Evolutionary conservation across 2,329 filamentous ascomycete species (phyloP), one percentile per base, ranked within the genome.

Genomic region (Phaeoacremonium minimum): DNA sequence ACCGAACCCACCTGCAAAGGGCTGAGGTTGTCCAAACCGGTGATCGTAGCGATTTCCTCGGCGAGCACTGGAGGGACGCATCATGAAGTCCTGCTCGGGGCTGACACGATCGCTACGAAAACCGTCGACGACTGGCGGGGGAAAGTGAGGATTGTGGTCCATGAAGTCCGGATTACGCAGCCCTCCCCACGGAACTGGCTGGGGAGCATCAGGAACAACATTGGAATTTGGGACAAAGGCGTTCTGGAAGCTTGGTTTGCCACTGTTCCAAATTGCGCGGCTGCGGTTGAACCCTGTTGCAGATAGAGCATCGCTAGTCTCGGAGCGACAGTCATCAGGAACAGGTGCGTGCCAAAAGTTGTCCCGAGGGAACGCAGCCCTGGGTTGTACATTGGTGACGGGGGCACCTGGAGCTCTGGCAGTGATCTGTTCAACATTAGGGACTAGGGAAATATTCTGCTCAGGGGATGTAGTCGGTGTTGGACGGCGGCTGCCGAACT

Each of bases 401-500:
- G 49, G 30, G 7, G 46, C 41, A 8, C 45, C 46, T 4, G 46
- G 32, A 39, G 46, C 22, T 20, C 50, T 44, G 16, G 46, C 36
- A 30, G 58, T 52, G 30, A 37, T 62, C 63, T 43, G 65, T 58
- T 37, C 32, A 12, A 52, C 48, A 11, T 55, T 49, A 35, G 36
- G 30, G 31, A 56, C 49, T 7, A 56, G 38, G 2, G 55, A 46
- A 33, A 57, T 57, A 12, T 52, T 51, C 9, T 45, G 42, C 18
- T 58, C 73, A 6, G 65, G 65, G 5, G 64, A 59, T 41, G 66
- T 26, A 9, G 46, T 61, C n/a, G 71, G 68, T 36, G 75, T 64
- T 7, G 57, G 60, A 47, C 77, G 73, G 32, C 79, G 75, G 37
- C 75, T 62, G 9, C 77, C 83, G 36, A 75, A 66, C 49, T 77